Conservation (phyloP, 1,284 basidiomycete species). For the Boletellus dicymbophilus region DNA sequence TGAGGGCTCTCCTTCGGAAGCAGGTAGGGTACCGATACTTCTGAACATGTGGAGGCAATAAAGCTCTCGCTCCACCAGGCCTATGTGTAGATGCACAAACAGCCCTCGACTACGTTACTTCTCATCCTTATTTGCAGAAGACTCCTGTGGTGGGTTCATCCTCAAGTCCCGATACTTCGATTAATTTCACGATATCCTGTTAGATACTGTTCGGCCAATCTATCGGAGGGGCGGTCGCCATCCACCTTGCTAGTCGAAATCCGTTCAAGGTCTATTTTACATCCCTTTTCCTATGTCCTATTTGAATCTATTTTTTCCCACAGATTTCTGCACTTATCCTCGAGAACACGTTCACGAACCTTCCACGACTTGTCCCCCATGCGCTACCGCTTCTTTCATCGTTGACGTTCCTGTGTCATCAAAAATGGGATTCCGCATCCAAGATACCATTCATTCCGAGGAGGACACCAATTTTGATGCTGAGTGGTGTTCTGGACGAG, state of each 20-base stretch:
- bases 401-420: constrained; percentile 83
- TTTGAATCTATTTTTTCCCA: not conserved
- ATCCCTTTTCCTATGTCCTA: not conserved
- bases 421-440: constrained; percentile 86
- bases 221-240: constrained; percentile 94
- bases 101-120: constrained; percentile 74
- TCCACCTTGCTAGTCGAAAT: constrained; percentile 85
- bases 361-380: constrained; percentile 78
- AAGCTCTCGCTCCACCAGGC: constrained; percentile 41
- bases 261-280: constrained; percentile 55
- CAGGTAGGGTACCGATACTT: constrained; percentile 46
- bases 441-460: constrained; percentile 71
- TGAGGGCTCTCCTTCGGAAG: constrained; percentile 82
- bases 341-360: constrained; percentile 91
- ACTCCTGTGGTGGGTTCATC: constrained; percentile 60
- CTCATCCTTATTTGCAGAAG: constrained; percentile 67
- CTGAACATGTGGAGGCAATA: not conserved
- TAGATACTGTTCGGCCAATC: constrained; percentile 91
- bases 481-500: constrained; percentile 81
- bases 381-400: constrained; percentile 80
- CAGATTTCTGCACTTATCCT: constrained; percentile 81
- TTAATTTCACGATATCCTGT: constrained; percentile 17
- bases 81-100: constrained; percentile 82
- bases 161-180: not conserved
- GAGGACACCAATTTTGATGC: constrained; percentile 81